phyloP scores from a whole-genome alignment of 371 early-diverging fungal genomes.

The Rhizopus delemar region DNA sequence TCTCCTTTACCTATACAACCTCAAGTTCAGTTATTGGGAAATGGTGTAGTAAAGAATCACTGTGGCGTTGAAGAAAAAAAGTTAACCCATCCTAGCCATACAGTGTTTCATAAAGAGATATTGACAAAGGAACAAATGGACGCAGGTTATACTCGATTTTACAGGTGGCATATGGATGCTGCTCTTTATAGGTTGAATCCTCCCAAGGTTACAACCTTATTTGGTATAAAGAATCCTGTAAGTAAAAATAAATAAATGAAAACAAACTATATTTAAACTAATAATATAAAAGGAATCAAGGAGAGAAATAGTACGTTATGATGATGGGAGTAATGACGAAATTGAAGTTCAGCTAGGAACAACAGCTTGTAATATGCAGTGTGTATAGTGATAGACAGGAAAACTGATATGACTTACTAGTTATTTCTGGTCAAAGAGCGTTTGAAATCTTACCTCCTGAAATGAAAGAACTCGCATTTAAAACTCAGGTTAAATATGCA shows the following conservation, averaged over 20 bases:
- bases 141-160: conserved; percentile 47
- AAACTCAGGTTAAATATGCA: conserved; percentile 52
- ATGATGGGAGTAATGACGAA: conserved; percentile 44
- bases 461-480: conserved; percentile 48
- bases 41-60: conserved; percentile 44
- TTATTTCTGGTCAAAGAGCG: conserved; percentile 51
- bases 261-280: neutral
- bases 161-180: conserved; percentile 59
- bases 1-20: conserved; percentile 47
- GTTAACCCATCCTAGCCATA: conserved; percentile 46
- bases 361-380: conserved; percentile 45
- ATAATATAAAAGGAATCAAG: conserved; percentile 33
- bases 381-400: neutral
- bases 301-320: conserved; percentile 44
- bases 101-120: conserved; percentile 38
- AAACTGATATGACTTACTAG: conserved; percentile 10
- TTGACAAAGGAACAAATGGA: conserved; percentile 45
- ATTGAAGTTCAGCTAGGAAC: conserved; percentile 53
- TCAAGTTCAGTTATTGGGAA: conserved; percentile 50
- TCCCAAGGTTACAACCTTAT: conserved; percentile 50
- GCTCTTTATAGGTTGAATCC: conserved; percentile 50
- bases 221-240: conserved; percentile 53
- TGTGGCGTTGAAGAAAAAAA: conserved; percentile 47
- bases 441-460: conserved; percentile 51
- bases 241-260: conserved; percentile 3